Base-by-base conservation (phyloP, 345 rosid genomes). In the Citrus unshiu region DNA sequence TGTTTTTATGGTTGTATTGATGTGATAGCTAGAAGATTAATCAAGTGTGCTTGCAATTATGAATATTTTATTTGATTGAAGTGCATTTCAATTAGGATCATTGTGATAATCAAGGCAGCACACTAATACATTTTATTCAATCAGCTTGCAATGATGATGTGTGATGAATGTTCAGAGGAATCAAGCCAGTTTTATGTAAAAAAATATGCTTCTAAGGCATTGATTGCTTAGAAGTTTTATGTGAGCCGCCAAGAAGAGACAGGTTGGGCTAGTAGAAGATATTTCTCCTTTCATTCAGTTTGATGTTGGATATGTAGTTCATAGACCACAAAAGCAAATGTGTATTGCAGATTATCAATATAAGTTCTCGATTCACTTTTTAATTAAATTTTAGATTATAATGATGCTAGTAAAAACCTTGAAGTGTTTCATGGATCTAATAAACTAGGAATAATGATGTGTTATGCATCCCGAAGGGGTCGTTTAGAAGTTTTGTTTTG, bases 121-220 rank as follows among this genome's bases (percentile, higher is more conserved):
- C 82, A 88, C 91, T 90, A 88, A 90, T 88, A 80, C 74, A 82
- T 87, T 88, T 86, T 84, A 77, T 88, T 88, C 81, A 82, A 87
- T 86, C 93, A 91, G 94, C 94, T 93, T 90, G 94, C 94, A 93
- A 89, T 86, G 95, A 91, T 88, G 95, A 91, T 88, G 94, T 91
- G 98, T 91, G 93, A 91, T 88, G 91, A 84, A 81, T 89, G 79
- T 68, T 88, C 90, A 60, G 92, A 86, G 84, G 90, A 85, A 76
- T 84, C 81, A 81, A 86, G 92, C 89, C 73, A 82, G 85, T 85
- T 87, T 84, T 75, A 68, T 78, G 79, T 83, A 74, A 76, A 78
- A 71, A 13, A 13, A 79, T 39, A 86, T 63, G 68, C 85, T 78
- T 77, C 76, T 77, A 68, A 67, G 69, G 37, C 56, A 76, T 49